Base-by-base conservation (phyloP, 176 grass and related monocot genomes). In the Carex scoparia region DNA sequence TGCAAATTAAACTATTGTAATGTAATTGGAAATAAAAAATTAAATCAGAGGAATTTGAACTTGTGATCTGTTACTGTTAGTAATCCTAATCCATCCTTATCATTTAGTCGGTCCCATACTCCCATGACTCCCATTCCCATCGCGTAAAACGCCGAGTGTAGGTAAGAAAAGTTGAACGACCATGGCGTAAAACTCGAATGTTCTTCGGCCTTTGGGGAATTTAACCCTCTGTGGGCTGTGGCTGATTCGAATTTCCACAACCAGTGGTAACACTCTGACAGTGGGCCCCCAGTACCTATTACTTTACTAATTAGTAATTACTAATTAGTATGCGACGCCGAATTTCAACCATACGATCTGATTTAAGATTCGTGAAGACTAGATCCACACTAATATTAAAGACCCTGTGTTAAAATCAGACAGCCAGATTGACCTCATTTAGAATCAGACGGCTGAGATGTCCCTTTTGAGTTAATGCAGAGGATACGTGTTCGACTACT, bases 131-230 rank as follows among this genome's bases (percentile, higher is more conserved):
- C 23, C 23, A 23, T 23, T 23, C 23, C 23, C 23, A 23, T 23
- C 23, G 23, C 23, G 23, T 23, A 23, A 23, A 23, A 23, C 23
- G 23, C 80, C 80, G 10, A 67, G 42, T 83, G 37, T 33, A 79
- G 32, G 9, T 27, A 79, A 1, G 10, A 65, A 68, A 83, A 65
- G 23, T 49, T 54, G 15, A 65, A 31, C 67, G 23, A 68, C 61
- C 80, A 53, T 68, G 12, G 35, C 61, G 35, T 62, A 83, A 82
- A 67, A 62, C 61, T 19, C 80, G 35, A 83, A 48, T 83, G 80
- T 83, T 83, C 80, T 68, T 83, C 10, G 37, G 27, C 68, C 80
- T 68, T 83, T 18, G 37, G 27, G 49, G 48, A 76, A 31, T 15
- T 76, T 53, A 14, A 31, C 0, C 10, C 23, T 53, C 72, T 76